Conservation (phyloP, 2,329 filamentous ascomycete genomes). For the Pseudonectria foliicola region DNA sequence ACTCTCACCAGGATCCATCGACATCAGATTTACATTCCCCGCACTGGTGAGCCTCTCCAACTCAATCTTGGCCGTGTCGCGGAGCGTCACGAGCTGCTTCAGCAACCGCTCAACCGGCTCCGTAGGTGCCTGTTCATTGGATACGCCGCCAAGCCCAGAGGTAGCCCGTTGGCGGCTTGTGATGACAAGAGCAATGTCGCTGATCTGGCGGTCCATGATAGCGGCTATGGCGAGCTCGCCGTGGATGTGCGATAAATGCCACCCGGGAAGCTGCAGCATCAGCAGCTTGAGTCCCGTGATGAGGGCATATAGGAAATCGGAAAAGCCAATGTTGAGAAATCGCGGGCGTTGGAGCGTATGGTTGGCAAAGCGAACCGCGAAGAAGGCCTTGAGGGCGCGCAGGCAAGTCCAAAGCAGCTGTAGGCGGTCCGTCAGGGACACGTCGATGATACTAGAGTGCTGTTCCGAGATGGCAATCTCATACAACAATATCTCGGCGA, state of each 20-base stretch:
- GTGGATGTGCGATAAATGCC: conserved; percentile 33
- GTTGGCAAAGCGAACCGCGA: conserved; percentile 28
- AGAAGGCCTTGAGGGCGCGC: conserved; percentile 32
- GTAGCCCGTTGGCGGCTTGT: conserved; percentile 22
- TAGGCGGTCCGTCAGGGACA: conserved; percentile 33
- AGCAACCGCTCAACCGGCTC: conserved; percentile 28
- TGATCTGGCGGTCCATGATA: conserved; percentile 22
- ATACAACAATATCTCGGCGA: conserved; percentile 41
- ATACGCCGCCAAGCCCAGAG: conserved; percentile 7
- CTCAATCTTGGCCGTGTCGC: conserved; percentile 25
- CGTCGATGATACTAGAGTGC: conserved; percentile 21
- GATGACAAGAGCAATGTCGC: conserved; percentile 24
- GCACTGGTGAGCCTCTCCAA: conserved; percentile 19
- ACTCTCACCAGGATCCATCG: conserved; percentile 13
- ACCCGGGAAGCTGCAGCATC: conserved; percentile 37
- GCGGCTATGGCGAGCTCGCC: conserved; percentile 26
- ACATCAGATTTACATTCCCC: conserved; percentile 12
- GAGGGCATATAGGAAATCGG: conserved; percentile 41
- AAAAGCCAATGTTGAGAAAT: conserved; percentile 37
- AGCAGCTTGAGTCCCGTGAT: conserved; percentile 41
- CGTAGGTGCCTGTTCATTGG: conserved; percentile 10
- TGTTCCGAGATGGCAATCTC: conserved; percentile 38
- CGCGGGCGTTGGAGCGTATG: conserved; percentile 29
- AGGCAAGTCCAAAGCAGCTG: conserved; percentile 40
- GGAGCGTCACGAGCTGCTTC: conserved; percentile 24